These are phyloP conservation scores for Cutaneotrichosporon mucoides DNA, from an alignment of 1,284 basidiomycete genomes.

Conservation along the genomic window DNA sequence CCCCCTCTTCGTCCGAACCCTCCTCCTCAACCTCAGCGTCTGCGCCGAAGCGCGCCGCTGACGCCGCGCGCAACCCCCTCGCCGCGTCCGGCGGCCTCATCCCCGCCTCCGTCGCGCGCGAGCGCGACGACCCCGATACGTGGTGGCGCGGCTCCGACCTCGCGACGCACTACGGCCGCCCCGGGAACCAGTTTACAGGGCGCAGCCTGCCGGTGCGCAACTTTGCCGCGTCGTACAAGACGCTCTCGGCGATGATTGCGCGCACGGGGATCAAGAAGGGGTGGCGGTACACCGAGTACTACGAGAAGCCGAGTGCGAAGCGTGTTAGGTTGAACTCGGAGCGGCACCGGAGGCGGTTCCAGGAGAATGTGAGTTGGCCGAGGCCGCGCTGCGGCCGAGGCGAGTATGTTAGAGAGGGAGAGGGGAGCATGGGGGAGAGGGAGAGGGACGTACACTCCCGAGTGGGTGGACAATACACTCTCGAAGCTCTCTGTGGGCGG, in stretches of 20 bases:
- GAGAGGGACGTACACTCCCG: too few species aligned
- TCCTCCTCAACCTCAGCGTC: background rate
- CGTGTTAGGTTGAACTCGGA: slow-evolving; percentile 32
- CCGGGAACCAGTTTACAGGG: slow-evolving; percentile 27
- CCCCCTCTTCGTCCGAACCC: background rate
- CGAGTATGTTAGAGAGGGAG: too few species aligned
- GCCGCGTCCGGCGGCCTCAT: background rate
- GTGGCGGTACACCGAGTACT: slow-evolving; percentile 24
- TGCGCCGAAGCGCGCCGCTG: background rate
- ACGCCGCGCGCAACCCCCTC: background rate
- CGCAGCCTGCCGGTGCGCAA: slow-evolving; percentile 12
- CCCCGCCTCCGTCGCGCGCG: background rate
- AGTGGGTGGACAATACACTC: too few species aligned
- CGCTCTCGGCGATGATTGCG: slow-evolving; percentile 14
- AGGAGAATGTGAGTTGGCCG: slow-evolving; percentile 37
- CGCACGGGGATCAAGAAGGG: slow-evolving; percentile 17
- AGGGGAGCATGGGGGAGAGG: too few species aligned
- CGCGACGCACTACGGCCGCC: slow-evolving; percentile 6
- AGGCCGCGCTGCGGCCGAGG: background rate
- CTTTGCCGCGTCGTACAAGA: slow-evolving; percentile 17
- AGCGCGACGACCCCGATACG: slow-evolving; percentile 14
- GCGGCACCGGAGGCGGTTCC: slow-evolving; percentile 41
- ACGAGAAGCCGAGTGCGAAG: slow-evolving; percentile 38
- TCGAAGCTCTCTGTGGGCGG: too few species aligned
- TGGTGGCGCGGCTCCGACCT: slow-evolving; percentile 16